Base-by-base conservation (phyloP, 805 yeast genomes). In the Pichia ethanolica region DNA sequence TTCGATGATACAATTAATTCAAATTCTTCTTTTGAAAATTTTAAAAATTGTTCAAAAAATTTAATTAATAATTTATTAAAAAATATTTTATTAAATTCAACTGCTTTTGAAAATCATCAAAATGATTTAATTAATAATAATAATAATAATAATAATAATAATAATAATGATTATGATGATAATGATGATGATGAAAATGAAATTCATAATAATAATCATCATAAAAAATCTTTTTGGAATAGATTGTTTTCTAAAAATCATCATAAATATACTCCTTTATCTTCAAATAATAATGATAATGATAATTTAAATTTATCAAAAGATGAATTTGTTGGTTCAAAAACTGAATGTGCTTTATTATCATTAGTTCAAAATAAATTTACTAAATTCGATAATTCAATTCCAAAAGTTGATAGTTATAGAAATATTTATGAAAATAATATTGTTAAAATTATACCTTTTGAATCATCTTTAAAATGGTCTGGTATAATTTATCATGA, bases 401-500 rank as follows among this genome's bases (percentile, higher is more conserved):
- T 46, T 35, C 27, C 32, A 10, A 36, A 42, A 5, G 27, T 90
- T 40, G 80, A 79, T 20, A 57, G 63, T 1, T 65, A 65, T 26
- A 64, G 79, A 54, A 72, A 83, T 52, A 53, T 59, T 1, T 37
- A 54, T 26, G 56, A 70, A 46, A 59, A 68, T 5, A 61, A 70
- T 25, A 67, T 86, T 37, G 85, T 75, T 1, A 95, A 88, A 66
- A 70, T 79, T 5, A 79, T 90, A 49, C 97, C 99, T 0, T 93
- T 93, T 63, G 98, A 93, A 69, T 86, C 96, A 51, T 74, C 87
- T 4, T 76, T 95, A 60, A 93, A 93, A 70, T 93, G 96, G 91
- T 88, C 95, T 60, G 96, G 93, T 40, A 68, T 89, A 25, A 82
- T 89, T 6, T 74, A 83, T 46, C 57, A 57, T 42, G 73, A 74